Evolutionary conservation across 2,329 filamentous ascomycete species (phyloP).

Genomic region (Aquanectria penicillioides): DNA sequence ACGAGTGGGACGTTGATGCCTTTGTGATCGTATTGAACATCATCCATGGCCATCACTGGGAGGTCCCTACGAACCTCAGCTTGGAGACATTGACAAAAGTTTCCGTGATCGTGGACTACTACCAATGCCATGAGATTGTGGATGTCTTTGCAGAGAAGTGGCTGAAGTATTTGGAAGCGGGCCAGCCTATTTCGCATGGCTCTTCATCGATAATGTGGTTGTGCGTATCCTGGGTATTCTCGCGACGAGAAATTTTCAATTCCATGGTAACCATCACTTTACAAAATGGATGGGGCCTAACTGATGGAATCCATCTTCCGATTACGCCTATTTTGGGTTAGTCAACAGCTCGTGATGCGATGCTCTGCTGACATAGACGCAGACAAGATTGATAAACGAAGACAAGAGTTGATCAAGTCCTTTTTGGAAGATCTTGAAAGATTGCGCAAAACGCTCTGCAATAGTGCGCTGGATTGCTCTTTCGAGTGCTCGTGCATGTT

Average conservation of each 20-base stretch:
- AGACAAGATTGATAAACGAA: slow-evolving; percentile 4
- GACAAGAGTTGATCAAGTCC: neutral
- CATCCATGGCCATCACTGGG: slow-evolving; percentile 54
- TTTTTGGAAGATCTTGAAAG: neutral
- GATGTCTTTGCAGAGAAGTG: slow-evolving; percentile 54
- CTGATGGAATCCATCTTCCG: neutral
- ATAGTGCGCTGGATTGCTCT: neutral
- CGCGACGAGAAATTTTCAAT: neutral
- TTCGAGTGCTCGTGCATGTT: slow-evolving; percentile 13
- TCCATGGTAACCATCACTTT: neutral
- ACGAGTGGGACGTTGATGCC: slow-evolving; percentile 48
- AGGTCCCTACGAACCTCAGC: slow-evolving; percentile 49
- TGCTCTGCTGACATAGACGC: neutral
- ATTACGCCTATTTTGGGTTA: neutral
- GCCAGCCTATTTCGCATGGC: neutral
- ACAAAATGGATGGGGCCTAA: neutral
- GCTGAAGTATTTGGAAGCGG: slow-evolving; percentile 37
- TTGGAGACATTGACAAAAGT: slow-evolving; percentile 56
- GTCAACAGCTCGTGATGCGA: neutral
- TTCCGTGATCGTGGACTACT: slow-evolving; percentile 55
- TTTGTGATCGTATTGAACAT: slow-evolving; percentile 55
- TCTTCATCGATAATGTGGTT: neutral
- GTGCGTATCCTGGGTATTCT: slow-evolving; percentile 1
- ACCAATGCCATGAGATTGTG: slow-evolving; percentile 53
- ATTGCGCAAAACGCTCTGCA: neutral